Conservation (phyloP, 495 filamentous ascomycete species). For the Hypoxylon trugodes region DNA sequence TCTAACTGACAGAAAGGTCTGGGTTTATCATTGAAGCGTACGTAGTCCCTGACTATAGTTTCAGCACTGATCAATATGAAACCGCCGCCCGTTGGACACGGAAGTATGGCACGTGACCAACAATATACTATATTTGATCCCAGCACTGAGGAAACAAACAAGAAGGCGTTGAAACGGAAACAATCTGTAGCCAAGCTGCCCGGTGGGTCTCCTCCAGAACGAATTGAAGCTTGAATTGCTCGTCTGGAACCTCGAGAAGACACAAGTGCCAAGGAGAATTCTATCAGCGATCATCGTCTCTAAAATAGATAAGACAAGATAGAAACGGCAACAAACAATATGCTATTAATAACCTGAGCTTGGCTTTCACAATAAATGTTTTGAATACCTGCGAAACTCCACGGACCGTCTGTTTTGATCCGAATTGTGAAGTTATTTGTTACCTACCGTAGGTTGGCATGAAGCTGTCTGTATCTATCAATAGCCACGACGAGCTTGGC, state of each 20-base stretch:
- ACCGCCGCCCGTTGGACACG: slow-evolving; percentile 28
- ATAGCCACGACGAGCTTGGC: neutral
- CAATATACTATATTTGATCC: neutral
- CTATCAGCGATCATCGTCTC: slow-evolving; percentile 33
- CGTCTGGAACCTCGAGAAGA: slow-evolving; percentile 18
- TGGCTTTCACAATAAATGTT: slow-evolving; percentile 9
- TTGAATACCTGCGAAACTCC: slow-evolving; percentile 1
- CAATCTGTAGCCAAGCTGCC: slow-evolving; percentile 25
- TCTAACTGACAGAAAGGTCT: slow-evolving; percentile 23
- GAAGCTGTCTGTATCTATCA: neutral
- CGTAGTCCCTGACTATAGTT: slow-evolving; percentile 26
- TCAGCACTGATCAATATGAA: slow-evolving; percentile 40
- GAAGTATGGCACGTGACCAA: slow-evolving; percentile 30
- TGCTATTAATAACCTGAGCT: slow-evolving; percentile 30
- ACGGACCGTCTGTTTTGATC: neutral
- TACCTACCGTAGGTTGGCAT: no score
- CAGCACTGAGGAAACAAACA: slow-evolving; percentile 26
- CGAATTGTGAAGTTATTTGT: neutral
- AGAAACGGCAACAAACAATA: slow-evolving; percentile 30
- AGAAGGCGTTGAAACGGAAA: slow-evolving; percentile 35
- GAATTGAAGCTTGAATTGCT: slow-evolving; percentile 1
- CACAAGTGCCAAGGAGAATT: slow-evolving; percentile 25
- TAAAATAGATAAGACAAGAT: slow-evolving; percentile 39
- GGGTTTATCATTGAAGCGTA: slow-evolving; percentile 14
- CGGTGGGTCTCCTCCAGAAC: slow-evolving; percentile 13